A percentile compares a stretch with the other conserved stretches of the same genome.
Evolutionary conservation across 2,329 filamentous ascomycete genomes (phyloP).

Genomic region (Epichloe festucae): DNA sequence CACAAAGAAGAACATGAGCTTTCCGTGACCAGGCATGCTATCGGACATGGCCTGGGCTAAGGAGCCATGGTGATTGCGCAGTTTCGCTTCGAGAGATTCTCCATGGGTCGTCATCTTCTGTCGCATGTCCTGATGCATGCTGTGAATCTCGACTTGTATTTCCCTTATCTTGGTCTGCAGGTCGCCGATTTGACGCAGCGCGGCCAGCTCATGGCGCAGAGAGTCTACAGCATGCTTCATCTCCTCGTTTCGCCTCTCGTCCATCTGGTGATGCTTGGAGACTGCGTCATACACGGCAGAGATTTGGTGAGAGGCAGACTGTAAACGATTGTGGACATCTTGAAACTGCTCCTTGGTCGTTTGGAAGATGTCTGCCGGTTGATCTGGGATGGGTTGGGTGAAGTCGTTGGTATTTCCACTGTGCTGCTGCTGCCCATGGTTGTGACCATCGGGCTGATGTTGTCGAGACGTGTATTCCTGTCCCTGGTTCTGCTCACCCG

Average conservation of each 20-base stretch:
- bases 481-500: constrained; percentile 6
- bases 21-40: constrained; percentile 35
- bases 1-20: constrained; percentile 56
- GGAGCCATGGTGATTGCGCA: constrained; percentile 35
- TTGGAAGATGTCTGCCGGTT: constrained; percentile 32
- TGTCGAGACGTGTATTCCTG: constrained; percentile 8
- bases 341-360: constrained; percentile 54
- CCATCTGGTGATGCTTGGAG: constrained; percentile 33
- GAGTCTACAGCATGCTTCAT: constrained; percentile 33
- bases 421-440: constrained; percentile 22
- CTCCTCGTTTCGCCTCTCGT: constrained; percentile 45
- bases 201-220: constrained; percentile 32
- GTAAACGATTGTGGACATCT: constrained; percentile 75
- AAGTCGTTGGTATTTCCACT: constrained; percentile 10
- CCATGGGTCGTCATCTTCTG: constrained; percentile 38
- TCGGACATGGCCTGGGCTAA: constrained; percentile 35
- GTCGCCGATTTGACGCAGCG: constrained; percentile 30
- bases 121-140: constrained; percentile 41
- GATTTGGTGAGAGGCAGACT: constrained; percentile 57
- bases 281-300: constrained; percentile 47
- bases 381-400: constrained; percentile 29
- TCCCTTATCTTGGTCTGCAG: constrained; percentile 34
- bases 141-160: constrained; percentile 46
- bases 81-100: constrained; percentile 37
- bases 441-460: constrained; percentile 16